Evolutionary conservation across 129 eudicot species (phyloP), one percentile per base, ranked within the genome.

Genomic region (Oenanthe sinensis): DNA sequence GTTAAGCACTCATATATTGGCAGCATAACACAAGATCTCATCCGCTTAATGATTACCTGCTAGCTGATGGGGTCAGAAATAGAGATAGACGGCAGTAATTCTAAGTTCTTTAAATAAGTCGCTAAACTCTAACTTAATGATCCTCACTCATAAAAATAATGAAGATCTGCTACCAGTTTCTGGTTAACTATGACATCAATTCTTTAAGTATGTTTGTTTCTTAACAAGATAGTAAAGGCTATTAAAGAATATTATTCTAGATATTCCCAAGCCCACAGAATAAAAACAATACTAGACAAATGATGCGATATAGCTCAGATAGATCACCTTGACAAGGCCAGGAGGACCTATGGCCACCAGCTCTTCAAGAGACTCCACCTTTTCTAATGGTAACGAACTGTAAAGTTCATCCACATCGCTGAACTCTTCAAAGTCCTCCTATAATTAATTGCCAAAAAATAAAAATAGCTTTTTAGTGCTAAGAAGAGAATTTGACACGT

Each of bases 361-460:
- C 85, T 95, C 99, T 90, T 95, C 99, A 82, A 95, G 90, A 20
- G 94, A 81, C 75, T 95, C 99, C 89, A 92, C 97, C 89, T 88
- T 92, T 83, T 95, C 99, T 68, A 92, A 79, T 8, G 96, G 97
- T 84, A 95, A 86, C 75, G 97, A 81, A 80, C 84, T 86, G 86
- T 92, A 95, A 55, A 95, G 84, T 88, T 90, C 95, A 95, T 95
- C 99, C 44, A 95, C 99, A 79, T 92, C 99, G 71, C 88, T 87
- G 76, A 95, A 92, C 82, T 95, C 99, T 44, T 95, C 99, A 87
- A 95, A 95, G 79, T 95, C 96, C 80, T 95, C 99, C 99, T 95
- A 76, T 85, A 30, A 82, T 75, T 24, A 45, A 40, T 19, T 40
- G 75, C 24, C 40, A 75, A 65, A 75, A 16, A 28, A 26, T 48